Conservation (phyloP, 345 rosid species). For the Pelargonium nanum region DNA sequence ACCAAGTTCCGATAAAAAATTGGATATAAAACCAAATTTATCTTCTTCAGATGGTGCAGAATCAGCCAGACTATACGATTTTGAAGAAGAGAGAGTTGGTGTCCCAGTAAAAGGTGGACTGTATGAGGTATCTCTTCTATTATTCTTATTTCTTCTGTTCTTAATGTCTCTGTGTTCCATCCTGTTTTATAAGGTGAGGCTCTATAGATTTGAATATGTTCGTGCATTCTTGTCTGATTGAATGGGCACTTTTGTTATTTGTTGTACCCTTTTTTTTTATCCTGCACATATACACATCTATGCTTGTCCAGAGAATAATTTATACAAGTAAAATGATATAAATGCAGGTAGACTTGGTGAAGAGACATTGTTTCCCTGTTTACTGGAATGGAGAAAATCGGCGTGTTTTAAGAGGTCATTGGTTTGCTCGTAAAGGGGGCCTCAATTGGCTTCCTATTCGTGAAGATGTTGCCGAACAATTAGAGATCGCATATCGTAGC, state of each 20-base stretch:
- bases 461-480: slow-evolving; percentile 83
- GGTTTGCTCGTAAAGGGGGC: slow-evolving; percentile 95
- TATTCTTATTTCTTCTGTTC: neutral
- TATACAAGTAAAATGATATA: neutral
- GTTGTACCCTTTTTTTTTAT: neutral
- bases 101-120: slow-evolving; percentile 99
- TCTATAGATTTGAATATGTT: neutral
- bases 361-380: slow-evolving; percentile 84
- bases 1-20: slow-evolving; percentile 24
- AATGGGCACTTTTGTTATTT: neutral
- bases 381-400: slow-evolving; percentile 96
- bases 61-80: slow-evolving; percentile 36
- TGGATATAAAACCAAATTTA: slow-evolving; percentile 20
- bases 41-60: slow-evolving; percentile 25
- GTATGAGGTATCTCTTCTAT: slow-evolving; percentile 48
- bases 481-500: slow-evolving; percentile 69
- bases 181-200: neutral
- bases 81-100: slow-evolving; percentile 92
- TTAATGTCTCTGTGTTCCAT: neutral
- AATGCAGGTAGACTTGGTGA: slow-evolving; percentile 71
- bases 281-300: too few relatives aligned
- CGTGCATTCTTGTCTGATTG: neutral
- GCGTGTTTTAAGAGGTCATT: slow-evolving; percentile 93
- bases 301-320: neutral
- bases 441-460: slow-evolving; percentile 92